Evolutionary conservation across 352 stramenopile species (phyloP).

Genomic region (Phytophthora lateralis): DNA sequence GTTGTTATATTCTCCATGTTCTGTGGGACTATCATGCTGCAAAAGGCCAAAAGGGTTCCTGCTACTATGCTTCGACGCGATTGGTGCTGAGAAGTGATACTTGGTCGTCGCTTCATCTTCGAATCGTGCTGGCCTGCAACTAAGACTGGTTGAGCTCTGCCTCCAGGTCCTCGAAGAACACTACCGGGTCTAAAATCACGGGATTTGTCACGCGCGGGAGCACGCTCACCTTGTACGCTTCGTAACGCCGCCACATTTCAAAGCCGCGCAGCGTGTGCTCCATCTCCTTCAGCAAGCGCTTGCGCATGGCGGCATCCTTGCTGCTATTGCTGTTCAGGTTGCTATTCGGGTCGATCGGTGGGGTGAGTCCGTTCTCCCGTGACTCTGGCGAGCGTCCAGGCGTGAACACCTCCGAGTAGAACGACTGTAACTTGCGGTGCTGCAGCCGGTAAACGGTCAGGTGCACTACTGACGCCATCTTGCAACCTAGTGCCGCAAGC

Average conservation of each 20-base stretch:
- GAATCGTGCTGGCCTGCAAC: slow-evolving; percentile 13
- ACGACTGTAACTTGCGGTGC: slow-evolving; percentile 76
- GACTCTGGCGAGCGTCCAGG: slow-evolving; percentile 77
- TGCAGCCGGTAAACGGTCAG: slow-evolving; percentile 84
- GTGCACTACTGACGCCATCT: slow-evolving; percentile 79
- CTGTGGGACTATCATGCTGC: slow-evolving; percentile 21
- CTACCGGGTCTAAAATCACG: slow-evolving; percentile 60
- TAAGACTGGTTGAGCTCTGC: slow-evolving; percentile 55
- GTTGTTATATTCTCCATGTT: slow-evolving; percentile 31
- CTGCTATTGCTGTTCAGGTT: slow-evolving; percentile 53
- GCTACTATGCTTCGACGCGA: slow-evolving; percentile 35
- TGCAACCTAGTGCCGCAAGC: slow-evolving; percentile 82
- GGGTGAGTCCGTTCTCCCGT: slow-evolving; percentile 71
- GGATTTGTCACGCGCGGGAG: slow-evolving; percentile 80
- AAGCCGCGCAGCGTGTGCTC: slow-evolving; percentile 85
- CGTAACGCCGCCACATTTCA: slow-evolving; percentile 88
- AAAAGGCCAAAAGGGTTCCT: slow-evolving; percentile 27
- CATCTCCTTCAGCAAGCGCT: slow-evolving; percentile 85
- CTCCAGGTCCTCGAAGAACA: slow-evolving; percentile 79
- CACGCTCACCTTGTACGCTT: slow-evolving; percentile 69
- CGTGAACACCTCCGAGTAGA: slow-evolving; percentile 84
- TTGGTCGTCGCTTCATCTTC: slow-evolving; percentile 13
- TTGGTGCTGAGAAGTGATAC: slow-evolving; percentile 16
- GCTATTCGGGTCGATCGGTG: slow-evolving; percentile 58
- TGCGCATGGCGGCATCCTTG: slow-evolving; percentile 68